phyloP scores from a whole-genome alignment of 148 eudicot genomes.

The Silene conica region DNA sequence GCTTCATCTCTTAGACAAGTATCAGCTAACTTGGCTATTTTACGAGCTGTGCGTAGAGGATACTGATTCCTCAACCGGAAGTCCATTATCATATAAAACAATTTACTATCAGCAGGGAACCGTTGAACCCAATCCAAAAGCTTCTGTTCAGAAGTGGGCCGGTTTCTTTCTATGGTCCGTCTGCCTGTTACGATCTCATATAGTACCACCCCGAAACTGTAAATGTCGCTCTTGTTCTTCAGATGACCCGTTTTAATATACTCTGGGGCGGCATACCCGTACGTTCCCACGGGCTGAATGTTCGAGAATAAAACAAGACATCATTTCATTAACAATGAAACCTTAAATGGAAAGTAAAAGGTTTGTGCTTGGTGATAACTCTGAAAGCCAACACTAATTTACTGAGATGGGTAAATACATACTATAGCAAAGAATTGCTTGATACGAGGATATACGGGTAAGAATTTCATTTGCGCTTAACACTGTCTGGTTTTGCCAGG shows the following conservation, averaged over 20 bases:
- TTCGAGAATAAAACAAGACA: not conserved
- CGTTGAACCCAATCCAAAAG: constrained; percentile 63
- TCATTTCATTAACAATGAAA: not conserved
- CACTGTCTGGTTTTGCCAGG: not conserved
- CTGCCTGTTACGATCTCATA: constrained; percentile 67
- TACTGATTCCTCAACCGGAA: constrained; percentile 44
- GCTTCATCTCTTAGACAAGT: constrained; percentile 46
- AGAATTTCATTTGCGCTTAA: not conserved
- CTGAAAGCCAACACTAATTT: not conserved
- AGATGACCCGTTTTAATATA: constrained; percentile 57
- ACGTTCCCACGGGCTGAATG: constrained; percentile 60
- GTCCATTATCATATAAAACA: constrained; percentile 58
- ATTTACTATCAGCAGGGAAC: constrained; percentile 49
- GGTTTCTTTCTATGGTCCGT: constrained; percentile 45
- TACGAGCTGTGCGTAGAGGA: constrained; percentile 38
- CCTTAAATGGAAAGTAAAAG: not conserved
- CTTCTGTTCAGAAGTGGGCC: constrained; percentile 44
- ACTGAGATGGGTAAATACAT: not conserved
- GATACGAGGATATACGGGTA: not conserved
- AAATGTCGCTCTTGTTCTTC: constrained; percentile 52
- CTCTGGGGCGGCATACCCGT: constrained; percentile 70
- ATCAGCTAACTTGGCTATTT: constrained; percentile 57
- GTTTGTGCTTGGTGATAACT: not conserved
- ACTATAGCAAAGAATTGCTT: not conserved
- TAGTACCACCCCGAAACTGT: constrained; percentile 66